Evolutionary conservation across 352 stramenopile species (phyloP).

Genomic region (Phytopythium mirpurense): DNA sequence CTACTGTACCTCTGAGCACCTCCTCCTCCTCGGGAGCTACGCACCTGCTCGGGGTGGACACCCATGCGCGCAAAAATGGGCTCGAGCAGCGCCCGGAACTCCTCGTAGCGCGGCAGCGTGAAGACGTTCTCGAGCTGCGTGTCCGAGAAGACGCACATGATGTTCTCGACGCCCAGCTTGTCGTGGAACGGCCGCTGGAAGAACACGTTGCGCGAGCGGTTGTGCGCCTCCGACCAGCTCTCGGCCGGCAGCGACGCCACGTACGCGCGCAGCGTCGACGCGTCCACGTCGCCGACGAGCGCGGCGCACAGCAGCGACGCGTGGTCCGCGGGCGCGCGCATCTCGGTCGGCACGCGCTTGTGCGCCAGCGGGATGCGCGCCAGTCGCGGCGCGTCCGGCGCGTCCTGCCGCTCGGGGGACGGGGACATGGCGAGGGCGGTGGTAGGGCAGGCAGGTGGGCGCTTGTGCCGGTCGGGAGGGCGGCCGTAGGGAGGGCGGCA

Average conservation of each 20-base stretch:
- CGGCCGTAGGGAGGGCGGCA: too few relatives aligned
- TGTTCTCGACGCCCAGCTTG: slow-evolving; percentile 93
- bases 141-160: slow-evolving; percentile 95
- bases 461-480: neutral
- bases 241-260: slow-evolving; percentile 26
- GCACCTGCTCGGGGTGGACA: slow-evolving; percentile 27
- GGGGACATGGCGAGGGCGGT: neutral
- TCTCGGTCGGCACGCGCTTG: slow-evolving; percentile 53
- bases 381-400: slow-evolving; percentile 28
- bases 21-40: neutral
- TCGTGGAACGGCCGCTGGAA: slow-evolving; percentile 92
- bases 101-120: slow-evolving; percentile 86
- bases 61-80: slow-evolving; percentile 76
- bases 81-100: slow-evolving; percentile 31
- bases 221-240: slow-evolving; percentile 42
- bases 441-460: neutral
- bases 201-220: slow-evolving; percentile 71
- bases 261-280: slow-evolving; percentile 27
- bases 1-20: too few relatives aligned
- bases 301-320: slow-evolving; percentile 30
- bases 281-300: slow-evolving; percentile 37
- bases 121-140: slow-evolving; percentile 93
- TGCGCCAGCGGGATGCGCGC: slow-evolving; percentile 40
- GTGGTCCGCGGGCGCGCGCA: slow-evolving; percentile 35
- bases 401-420: slow-evolving; percentile 19